These are phyloP conservation scores for Xerocomellus intermedius DNA, from an alignment of 768 basidiomycete genomes.

Conservation along the genomic window DNA sequence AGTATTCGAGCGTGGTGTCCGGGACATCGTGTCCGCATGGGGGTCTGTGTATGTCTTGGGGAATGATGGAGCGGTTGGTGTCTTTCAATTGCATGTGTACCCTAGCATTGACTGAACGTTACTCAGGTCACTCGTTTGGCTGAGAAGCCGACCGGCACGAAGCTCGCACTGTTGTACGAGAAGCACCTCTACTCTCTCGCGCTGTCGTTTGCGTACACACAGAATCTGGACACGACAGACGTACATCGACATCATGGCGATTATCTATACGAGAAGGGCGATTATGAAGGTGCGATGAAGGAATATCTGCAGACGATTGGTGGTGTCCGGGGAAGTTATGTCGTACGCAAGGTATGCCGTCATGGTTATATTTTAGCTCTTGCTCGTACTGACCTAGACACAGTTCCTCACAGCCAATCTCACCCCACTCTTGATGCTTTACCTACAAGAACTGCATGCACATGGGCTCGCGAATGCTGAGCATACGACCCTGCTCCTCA, in stretches of 20 bases:
- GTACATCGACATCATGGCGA: conserved; percentile 91
- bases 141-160: conserved; percentile 81
- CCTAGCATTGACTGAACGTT: background rate
- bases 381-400: conserved; percentile 1
- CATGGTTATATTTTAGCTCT: background rate
- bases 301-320: conserved; percentile 93
- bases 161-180: conserved; percentile 82
- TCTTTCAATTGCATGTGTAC: background rate
- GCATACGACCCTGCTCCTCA: conserved; percentile 94
- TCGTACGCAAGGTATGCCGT: conserved; percentile 82
- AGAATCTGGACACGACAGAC: conserved; percentile 80
- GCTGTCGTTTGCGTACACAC: conserved; percentile 77
- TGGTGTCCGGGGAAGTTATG: conserved; percentile 87
- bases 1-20: conserved; percentile 78
- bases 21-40: conserved; percentile 81
- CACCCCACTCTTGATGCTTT: conserved; percentile 92
- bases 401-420: conserved; percentile 97
- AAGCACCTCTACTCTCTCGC: conserved; percentile 80
- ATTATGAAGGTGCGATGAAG: conserved; percentile 91
- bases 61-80: conserved; percentile 70
- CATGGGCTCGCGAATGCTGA: conserved; percentile 90
- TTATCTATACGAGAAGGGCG: conserved; percentile 84
- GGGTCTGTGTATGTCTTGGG: conserved; percentile 76
- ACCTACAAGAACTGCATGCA: conserved; percentile 92
- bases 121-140: conserved; percentile 60